phyloP scores from a whole-genome alignment of 2,329 filamentous ascomycete species.

The Penicillium oxalicum region DNA sequence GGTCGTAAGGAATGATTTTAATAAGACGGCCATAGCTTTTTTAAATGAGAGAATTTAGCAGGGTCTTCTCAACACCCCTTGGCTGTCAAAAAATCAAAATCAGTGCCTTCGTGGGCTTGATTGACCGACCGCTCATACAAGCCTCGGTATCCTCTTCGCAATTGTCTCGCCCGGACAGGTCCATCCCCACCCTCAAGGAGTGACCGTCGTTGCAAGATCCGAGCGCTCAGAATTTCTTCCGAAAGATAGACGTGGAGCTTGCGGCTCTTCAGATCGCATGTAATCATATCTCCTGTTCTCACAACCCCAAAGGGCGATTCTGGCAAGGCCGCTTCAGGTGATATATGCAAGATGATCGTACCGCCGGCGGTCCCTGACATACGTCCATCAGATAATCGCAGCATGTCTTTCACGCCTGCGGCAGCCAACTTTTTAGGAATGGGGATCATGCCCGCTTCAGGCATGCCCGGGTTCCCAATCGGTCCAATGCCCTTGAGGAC shows the following conservation, averaged over 20 bases:
- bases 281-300: slow-evolving; percentile 44
- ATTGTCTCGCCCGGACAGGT: slow-evolving; percentile 20
- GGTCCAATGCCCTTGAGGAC: slow-evolving; percentile 48
- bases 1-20: too few species aligned
- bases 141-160: slow-evolving; percentile 34
- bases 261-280: slow-evolving; percentile 42
- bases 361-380: slow-evolving; percentile 54
- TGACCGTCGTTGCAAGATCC: slow-evolving; percentile 31
- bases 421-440: slow-evolving; percentile 46
- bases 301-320: slow-evolving; percentile 47
- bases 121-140: slow-evolving; percentile 41
- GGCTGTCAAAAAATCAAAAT: slow-evolving; percentile 37
- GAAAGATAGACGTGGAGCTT: slow-evolving; percentile 39
- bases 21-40: too few species aligned
- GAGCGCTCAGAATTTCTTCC: slow-evolving; percentile 36
- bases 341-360: slow-evolving; percentile 50
- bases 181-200: slow-evolving; percentile 6
- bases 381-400: slow-evolving; percentile 49
- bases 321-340: slow-evolving; percentile 46
- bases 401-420: slow-evolving; percentile 48
- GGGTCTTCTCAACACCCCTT: slow-evolving; percentile 6
- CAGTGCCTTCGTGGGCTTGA: slow-evolving; percentile 38
- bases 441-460: slow-evolving; percentile 48
- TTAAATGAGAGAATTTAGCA: too few species aligned
- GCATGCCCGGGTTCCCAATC: slow-evolving; percentile 50